These are phyloP conservation scores for Hyaloscypha hepaticicola DNA, from an alignment of 495 filamentous ascomycete species.

Conservation along the genomic window DNA sequence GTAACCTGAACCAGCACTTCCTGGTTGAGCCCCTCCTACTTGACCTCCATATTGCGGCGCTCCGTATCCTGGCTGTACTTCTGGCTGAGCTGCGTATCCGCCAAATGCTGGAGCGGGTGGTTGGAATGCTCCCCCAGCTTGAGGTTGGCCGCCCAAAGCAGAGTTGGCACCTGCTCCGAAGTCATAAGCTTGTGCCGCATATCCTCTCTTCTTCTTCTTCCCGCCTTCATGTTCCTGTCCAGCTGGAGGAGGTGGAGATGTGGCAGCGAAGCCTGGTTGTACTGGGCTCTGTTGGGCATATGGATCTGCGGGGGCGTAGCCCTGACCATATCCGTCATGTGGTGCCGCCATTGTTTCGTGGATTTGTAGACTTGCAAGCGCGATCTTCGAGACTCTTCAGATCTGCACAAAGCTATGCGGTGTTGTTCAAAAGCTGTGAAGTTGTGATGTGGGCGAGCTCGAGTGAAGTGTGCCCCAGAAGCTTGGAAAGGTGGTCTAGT, in stretches of 20 bases:
- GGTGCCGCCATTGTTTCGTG: slow-evolving; percentile 50
- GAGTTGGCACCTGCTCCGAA: slow-evolving; percentile 90
- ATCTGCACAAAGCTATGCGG: not conserved
- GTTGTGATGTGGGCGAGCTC: slow-evolving; percentile 9
- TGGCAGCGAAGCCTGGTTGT: slow-evolving; percentile 36
- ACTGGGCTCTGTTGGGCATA: slow-evolving; percentile 42
- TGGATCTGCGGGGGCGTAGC: slow-evolving; percentile 51
- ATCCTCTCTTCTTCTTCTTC: slow-evolving; percentile 83
- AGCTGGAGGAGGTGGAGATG: slow-evolving; percentile 40
- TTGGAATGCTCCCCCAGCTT: slow-evolving; percentile 42
- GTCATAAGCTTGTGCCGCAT: slow-evolving; percentile 92
- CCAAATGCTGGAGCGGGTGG: slow-evolving; percentile 32
- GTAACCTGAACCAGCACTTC: slow-evolving; percentile 2
- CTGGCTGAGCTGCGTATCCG: slow-evolving; percentile 26
- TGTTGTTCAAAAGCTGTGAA: slow-evolving; percentile 3
- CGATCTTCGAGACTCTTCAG: not conserved
- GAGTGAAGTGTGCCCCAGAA: slow-evolving; percentile 9
- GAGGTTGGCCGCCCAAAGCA: slow-evolving; percentile 57
- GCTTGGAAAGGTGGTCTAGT: slow-evolving; percentile 19
- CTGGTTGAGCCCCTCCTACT: slow-evolving; percentile 35
- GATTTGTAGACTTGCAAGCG: not conserved
- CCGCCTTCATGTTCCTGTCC: slow-evolving; percentile 50
- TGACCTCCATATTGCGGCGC: slow-evolving; percentile 59
- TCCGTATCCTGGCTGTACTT: slow-evolving; percentile 49
- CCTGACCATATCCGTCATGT: slow-evolving; percentile 61